Base-by-base conservation (phyloP, 2,329 filamentous ascomycete genomes). In the Epicoccum sorghinum region DNA sequence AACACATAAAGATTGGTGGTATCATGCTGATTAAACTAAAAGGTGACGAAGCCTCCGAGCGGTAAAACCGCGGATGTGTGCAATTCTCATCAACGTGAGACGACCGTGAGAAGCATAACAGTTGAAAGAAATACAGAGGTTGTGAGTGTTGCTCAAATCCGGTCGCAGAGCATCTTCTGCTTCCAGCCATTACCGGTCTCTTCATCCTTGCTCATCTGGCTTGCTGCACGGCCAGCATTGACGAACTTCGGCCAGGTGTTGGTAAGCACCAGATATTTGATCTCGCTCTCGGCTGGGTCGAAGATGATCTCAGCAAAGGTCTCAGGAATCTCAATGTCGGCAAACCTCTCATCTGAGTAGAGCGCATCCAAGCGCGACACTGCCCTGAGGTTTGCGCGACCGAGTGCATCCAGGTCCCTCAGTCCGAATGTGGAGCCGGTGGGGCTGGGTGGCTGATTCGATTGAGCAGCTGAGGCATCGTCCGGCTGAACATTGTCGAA, bases 181-280 rank as follows among this genome's bases (percentile, higher is more conserved):
- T 30, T 47, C 57, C 52, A 59, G 3, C 42, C 46, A 27, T 48
- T 53, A 12, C 60, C 63, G 40, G 56, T 59, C 48, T 61, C 57
- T 14, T 58, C 63, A 22, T 64, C 55, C 39, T 43, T 60, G 43
- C 55, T 62, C 47, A 53, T 40, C 43, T 59, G 59, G 47, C 61
- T 64, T 12, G 59, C 64, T 7, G 59, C 59, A n/a, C 58, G 59
- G 43, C 59, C 60, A 33, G 63, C 52, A 52, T 69, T 70, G 14
- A 73, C 67, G 48, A 71, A 74, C 51, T 71, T 73, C 1, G 70
- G 70, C 71, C 71, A 74, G 0, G 70, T 73, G 38, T 74, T 74
- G 6, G 68, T 72, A 7, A 73, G 63, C 4, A 72, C 64, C 8
- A 74, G 60, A 39, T 74, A 73, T 51, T 73, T 74, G 57, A 72